These are phyloP conservation scores for Clavispora santaluciae DNA, from an alignment of 805 yeast genomes.

Conservation along the genomic window DNA sequence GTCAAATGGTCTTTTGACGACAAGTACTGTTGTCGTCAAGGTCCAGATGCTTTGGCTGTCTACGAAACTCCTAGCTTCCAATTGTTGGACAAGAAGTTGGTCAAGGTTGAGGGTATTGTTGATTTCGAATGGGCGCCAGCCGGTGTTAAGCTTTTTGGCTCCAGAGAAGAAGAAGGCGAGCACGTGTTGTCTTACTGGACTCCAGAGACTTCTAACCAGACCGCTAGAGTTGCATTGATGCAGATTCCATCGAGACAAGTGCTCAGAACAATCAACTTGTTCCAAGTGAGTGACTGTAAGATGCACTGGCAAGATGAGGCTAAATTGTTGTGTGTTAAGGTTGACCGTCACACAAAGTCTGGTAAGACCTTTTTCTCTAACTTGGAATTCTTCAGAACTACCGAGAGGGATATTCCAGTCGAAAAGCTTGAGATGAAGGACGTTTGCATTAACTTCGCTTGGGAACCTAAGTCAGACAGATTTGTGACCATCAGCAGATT, in stretches of 20 bases:
- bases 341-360: slow-evolving; percentile 94
- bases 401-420: slow-evolving; percentile 89
- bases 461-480: slow-evolving; percentile 94
- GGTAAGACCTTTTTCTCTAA: slow-evolving; percentile 88
- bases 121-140: slow-evolving; percentile 97
- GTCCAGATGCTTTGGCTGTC: slow-evolving; percentile 86
- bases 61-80: slow-evolving; percentile 79
- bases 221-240: slow-evolving; percentile 90
- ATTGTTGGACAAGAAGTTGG: slow-evolving; percentile 77
- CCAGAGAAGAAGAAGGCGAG: slow-evolving; percentile 49
- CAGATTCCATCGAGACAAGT: slow-evolving; percentile 79
- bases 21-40: slow-evolving; percentile 89
- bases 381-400: slow-evolving; percentile 82
- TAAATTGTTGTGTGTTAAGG: slow-evolving; percentile 82
- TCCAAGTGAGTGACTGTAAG: slow-evolving; percentile 88
- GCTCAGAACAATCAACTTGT: slow-evolving; percentile 85
- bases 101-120: slow-evolving; percentile 76
- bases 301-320: slow-evolving; percentile 93
- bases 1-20: slow-evolving; percentile 94
- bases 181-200: slow-evolving; percentile 91
- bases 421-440: slow-evolving; percentile 92
- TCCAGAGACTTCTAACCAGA: slow-evolving; percentile 87
- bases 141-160: slow-evolving; percentile 61
- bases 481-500: slow-evolving; percentile 71
- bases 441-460: slow-evolving; percentile 78